These are phyloP conservation scores for Chytriomyces confervae DNA, from an alignment of 192 early-diverging fungal genomes.

Conservation along the genomic window DNA sequence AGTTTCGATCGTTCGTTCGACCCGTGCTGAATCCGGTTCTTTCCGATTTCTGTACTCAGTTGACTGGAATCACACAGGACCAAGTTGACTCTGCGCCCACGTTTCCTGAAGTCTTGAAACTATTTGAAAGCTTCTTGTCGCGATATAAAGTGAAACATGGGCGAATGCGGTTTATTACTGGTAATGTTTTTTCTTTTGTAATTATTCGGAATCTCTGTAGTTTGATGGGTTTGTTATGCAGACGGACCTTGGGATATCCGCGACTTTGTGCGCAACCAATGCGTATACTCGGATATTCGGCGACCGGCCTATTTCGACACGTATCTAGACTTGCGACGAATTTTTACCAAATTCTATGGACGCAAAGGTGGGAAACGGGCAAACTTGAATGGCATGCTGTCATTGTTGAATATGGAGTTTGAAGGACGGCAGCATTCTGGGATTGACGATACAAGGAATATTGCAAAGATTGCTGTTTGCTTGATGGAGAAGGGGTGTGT, in stretches of 20 bases:
- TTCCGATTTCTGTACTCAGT: conserved; percentile 71
- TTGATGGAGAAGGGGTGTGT: conserved; percentile 57
- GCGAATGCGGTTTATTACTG: conserved; percentile 26
- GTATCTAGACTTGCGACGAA: conserved; percentile 70
- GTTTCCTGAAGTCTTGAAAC: conserved; percentile 41
- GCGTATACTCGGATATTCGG: conserved; percentile 49
- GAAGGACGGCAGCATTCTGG: conserved; percentile 79
- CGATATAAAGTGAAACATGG: neutral
- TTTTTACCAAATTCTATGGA: conserved; percentile 64
- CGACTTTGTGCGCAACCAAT: conserved; percentile 84
- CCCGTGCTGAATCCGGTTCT: conserved; percentile 72
- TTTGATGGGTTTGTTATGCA: neutral
- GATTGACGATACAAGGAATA: conserved; percentile 81
- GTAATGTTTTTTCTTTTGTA: neutral
- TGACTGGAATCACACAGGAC: conserved; percentile 83
- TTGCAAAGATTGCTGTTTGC: conserved; percentile 68
- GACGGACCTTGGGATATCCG: conserved; percentile 83
- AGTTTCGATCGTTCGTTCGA: conserved; percentile 76
- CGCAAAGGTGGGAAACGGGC: conserved; percentile 31
- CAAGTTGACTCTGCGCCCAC: conserved; percentile 39
- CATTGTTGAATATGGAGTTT: conserved; percentile 64
- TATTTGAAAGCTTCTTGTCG: conserved; percentile 42
- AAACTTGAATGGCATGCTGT: conserved; percentile 74
- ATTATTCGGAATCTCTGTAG: neutral
- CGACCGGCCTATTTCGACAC: conserved; percentile 67